phyloP scores from a whole-genome alignment of 371 early-diverging fungal genomes.

The Rhizomucor pusillus region DNA sequence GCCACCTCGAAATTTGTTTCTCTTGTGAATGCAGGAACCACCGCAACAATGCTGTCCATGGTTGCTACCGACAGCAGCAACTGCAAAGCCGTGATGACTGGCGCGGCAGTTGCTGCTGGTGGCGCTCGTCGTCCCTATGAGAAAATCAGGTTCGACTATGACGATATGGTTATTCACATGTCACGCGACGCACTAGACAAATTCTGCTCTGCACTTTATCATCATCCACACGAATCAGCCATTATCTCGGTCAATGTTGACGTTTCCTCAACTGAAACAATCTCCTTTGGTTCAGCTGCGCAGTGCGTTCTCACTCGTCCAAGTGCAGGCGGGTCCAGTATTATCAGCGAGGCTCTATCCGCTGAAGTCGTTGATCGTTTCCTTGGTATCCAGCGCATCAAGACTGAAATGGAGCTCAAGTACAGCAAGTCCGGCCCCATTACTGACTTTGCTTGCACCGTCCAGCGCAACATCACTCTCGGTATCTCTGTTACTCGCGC shows the following conservation, averaged over 20 bases:
- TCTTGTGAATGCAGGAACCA: too few relatives aligned
- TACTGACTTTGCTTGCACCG: slow-evolving; percentile 50
- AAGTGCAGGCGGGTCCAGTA: slow-evolving; percentile 55
- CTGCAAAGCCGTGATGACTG: too few relatives aligned
- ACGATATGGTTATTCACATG: slow-evolving; percentile 28
- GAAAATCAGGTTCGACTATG: slow-evolving; percentile 5
- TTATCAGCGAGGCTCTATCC: slow-evolving; percentile 54
- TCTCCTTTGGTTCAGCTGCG: slow-evolving; percentile 12
- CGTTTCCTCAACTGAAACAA: not conserved
- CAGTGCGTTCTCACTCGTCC: slow-evolving; percentile 34
- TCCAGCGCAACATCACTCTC: slow-evolving; percentile 13
- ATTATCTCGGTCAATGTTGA: slow-evolving; percentile 22
- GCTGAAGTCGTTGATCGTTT: slow-evolving; percentile 49
- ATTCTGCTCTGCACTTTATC: slow-evolving; percentile 6
- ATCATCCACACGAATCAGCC: slow-evolving; percentile 7
- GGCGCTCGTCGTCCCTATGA: too few relatives aligned
- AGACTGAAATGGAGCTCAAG: slow-evolving; percentile 56
- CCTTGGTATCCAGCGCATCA: slow-evolving; percentile 39
- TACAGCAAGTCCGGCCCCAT: slow-evolving; percentile 48
- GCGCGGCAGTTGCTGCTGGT: too few relatives aligned
- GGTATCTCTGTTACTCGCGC: slow-evolving; percentile 62
- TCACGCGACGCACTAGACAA: slow-evolving; percentile 16
- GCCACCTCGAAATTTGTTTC: too few relatives aligned
- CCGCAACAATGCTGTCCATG: too few relatives aligned
- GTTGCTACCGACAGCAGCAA: too few relatives aligned